Percentiles rank a stretch among this genome's conserved stretches.
These are phyloP conservation scores for Daldinia sp. DNA, from an alignment of 2,329 filamentous ascomycete genomes.

Conservation along the genomic window DNA sequence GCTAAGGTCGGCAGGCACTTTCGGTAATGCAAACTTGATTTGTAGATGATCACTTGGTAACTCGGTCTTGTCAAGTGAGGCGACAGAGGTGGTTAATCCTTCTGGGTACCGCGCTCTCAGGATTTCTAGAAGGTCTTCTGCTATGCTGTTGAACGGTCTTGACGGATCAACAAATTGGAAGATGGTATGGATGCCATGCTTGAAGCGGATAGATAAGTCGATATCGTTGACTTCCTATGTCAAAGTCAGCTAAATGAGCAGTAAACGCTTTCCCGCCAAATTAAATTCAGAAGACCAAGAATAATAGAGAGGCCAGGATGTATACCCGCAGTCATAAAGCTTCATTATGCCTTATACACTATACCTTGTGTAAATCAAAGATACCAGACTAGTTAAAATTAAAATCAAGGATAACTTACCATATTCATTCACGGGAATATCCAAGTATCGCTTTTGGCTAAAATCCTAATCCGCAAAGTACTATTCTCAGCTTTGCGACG, in stretches of 20 bases:
- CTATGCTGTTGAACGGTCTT: constrained; percentile 64
- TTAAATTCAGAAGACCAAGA: neutral
- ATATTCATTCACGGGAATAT: constrained; percentile 9
- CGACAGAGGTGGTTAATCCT: constrained; percentile 55
- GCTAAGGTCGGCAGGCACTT: constrained; percentile 54
- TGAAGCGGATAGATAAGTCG: constrained; percentile 71
- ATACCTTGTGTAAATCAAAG: neutral
- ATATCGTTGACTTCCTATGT: constrained; percentile 40
- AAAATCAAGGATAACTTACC: constrained; percentile 20
- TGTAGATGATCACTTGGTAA: constrained; percentile 53
- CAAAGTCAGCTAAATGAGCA: constrained; percentile 22
- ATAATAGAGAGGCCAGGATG: neutral
- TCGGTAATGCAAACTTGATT: constrained; percentile 58
- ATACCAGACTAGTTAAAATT: neutral
- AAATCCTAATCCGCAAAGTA: neutral
- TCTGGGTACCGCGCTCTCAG: constrained; percentile 65
- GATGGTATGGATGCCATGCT: constrained; percentile 75
- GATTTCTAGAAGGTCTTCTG: constrained; percentile 64
- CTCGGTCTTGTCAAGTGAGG: constrained; percentile 47
- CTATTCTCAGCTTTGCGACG: neutral
- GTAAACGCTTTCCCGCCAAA: neutral
- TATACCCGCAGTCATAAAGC: neutral
- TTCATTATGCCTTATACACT: too few species aligned
- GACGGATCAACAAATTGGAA: constrained; percentile 70
- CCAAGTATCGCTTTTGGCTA: neutral